These are phyloP conservation scores for Spizellomyces punctatus DNA, from an alignment of 192 early-diverging fungal species.

Conservation along the genomic window DNA sequence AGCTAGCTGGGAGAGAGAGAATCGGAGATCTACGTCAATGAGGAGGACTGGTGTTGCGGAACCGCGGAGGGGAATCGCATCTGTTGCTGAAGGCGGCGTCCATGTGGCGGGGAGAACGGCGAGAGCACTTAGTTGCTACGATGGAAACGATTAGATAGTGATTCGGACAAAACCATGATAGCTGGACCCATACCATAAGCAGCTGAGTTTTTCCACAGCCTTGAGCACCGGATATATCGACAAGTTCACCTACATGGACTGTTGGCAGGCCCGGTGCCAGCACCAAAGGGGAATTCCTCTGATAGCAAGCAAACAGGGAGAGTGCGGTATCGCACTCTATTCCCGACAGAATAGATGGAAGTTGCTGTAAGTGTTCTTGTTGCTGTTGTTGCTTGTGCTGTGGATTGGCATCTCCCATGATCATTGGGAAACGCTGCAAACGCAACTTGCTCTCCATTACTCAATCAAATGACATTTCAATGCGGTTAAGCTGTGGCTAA, in stretches of 20 bases:
- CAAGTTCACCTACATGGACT: constrained; percentile 15
- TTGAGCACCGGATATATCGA: constrained; percentile 10
- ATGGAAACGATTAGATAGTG: background rate
- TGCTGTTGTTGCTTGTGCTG: too few relatives aligned
- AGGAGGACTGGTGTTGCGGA: constrained; percentile 4
- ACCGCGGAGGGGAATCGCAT: constrained; percentile 3
- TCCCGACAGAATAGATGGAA: background rate
- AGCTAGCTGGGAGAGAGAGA: constrained; percentile 5
- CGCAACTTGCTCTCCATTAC: too few relatives aligned
- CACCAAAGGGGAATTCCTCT: background rate
- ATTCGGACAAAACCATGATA: background rate
- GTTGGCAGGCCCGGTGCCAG: background rate
- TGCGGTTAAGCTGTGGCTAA: too few relatives aligned
- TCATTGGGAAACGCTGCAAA: too few relatives aligned
- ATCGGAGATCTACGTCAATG: constrained; percentile 15
- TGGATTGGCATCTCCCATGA: too few relatives aligned
- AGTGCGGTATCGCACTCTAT: constrained; percentile 5
- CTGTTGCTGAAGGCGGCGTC: background rate
- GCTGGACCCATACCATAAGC: constrained; percentile 2
- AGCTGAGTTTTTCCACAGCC: constrained; percentile 21
- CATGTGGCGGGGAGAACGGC: constrained; percentile 3
- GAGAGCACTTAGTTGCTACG: background rate
- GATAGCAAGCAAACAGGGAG: background rate
- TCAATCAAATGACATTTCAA: too few relatives aligned
- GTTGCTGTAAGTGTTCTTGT: background rate